Percentiles rank a stretch among this genome's conserved stretches.
These are phyloP conservation scores for Boletus smithii DNA, from an alignment of 1,284 basidiomycete species.

Conservation along the genomic window DNA sequence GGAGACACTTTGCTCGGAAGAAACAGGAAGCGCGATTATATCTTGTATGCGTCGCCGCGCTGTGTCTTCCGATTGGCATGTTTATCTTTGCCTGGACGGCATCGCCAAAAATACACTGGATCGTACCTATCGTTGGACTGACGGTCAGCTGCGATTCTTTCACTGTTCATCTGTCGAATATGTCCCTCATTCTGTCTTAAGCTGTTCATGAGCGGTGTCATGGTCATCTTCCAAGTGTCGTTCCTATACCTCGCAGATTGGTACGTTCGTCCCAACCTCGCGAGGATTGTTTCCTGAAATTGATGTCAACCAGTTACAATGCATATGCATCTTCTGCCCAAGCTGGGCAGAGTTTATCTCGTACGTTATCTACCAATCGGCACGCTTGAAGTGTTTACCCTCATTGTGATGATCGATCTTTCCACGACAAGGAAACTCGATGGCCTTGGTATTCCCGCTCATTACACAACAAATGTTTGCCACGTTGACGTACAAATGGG, in stretches of 20 bases:
- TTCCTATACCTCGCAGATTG: conserved; percentile 74
- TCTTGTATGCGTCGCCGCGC: conserved; percentile 48
- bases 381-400: no score
- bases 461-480: conserved; percentile 62
- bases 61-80: conserved; percentile 52
- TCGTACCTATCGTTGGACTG: conserved; percentile 42
- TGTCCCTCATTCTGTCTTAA: no score
- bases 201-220: conserved; percentile 54
- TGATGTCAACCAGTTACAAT: conserved; percentile 47
- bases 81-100: conserved; percentile 48
- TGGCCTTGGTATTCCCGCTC: conserved; percentile 59
- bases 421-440: conserved; percentile 47
- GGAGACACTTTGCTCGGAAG: conserved; percentile 34
- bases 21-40: conserved; percentile 65
- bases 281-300: not conserved
- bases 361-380: conserved; percentile 36
- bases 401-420: not conserved
- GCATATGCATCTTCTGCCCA: conserved; percentile 74
- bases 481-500: conserved; percentile 63
- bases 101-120: conserved; percentile 37
- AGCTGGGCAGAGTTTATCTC: conserved; percentile 68
- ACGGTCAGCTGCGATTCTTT: conserved; percentile 27
- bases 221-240: conserved; percentile 59
- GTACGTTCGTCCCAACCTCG: conserved; percentile 35
- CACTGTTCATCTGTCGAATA: no score